Evolutionary conservation across 78 protist genomes (phyloP).

Genomic region (Mantamonas sphyraenae): DNA sequence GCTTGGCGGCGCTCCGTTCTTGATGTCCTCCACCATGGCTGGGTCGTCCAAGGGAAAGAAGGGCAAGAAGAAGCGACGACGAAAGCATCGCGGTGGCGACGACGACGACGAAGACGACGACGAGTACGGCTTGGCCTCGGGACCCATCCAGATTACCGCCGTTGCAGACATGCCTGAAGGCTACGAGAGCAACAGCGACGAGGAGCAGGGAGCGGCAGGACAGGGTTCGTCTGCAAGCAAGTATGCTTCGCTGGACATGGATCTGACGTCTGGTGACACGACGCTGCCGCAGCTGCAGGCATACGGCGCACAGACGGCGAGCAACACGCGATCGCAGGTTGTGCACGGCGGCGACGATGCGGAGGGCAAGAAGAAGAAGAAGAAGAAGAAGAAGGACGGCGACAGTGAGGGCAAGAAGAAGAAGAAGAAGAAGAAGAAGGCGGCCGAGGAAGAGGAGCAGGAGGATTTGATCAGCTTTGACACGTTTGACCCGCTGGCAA

Average conservation of each 20-base stretch:
- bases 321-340: neutral
- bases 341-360: neutral
- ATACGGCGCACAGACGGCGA: neutral
- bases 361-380: constrained; percentile 7
- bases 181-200: neutral
- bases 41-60: neutral
- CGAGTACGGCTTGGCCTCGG: neutral
- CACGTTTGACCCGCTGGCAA: too few relatives aligned
- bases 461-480: too few relatives aligned
- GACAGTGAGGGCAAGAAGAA: too few relatives aligned
- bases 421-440: too few relatives aligned
- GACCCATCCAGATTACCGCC: neutral
- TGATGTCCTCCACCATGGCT: neutral
- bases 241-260: neutral
- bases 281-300: neutral
- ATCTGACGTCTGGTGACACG: neutral
- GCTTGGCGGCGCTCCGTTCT: neutral
- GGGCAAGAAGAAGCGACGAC: neutral
- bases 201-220: neutral
- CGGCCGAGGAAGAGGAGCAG: too few relatives aligned
- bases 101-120: too few relatives aligned
- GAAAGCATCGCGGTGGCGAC: neutral
- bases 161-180: constrained; percentile 1
- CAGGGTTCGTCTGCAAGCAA: neutral
- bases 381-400: too few relatives aligned